Evolutionary conservation across 306 rosid species (phyloP).

Genomic region (Dalbergia cochinchinensis): DNA sequence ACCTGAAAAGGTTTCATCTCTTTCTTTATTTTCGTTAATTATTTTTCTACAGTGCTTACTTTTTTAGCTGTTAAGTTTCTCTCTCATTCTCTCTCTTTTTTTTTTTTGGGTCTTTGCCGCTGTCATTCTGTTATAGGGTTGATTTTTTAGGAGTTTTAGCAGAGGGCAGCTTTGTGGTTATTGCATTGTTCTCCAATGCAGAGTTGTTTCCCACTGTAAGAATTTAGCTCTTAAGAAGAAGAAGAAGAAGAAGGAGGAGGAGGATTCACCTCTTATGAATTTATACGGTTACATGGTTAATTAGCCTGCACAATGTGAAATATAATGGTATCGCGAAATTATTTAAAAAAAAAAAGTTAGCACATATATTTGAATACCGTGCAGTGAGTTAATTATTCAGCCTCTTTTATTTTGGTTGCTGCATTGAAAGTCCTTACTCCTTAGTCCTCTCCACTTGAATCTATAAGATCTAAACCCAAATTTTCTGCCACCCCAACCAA

Average conservation of each 20-base stretch:
- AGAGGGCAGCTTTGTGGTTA: not conserved
- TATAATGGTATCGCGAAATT: not conserved
- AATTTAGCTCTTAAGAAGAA: not conserved
- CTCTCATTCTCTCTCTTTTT: too few relatives aligned
- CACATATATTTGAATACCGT: not conserved
- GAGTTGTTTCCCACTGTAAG: slow-evolving; percentile 1
- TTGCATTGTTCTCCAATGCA: slow-evolving; percentile 1
- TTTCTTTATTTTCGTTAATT: not conserved
- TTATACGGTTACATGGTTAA: not conserved
- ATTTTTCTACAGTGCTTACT: not conserved
- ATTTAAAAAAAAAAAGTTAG: not conserved
- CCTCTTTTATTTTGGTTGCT: not conserved
- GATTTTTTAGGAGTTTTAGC: not conserved
- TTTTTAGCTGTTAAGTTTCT: not conserved
- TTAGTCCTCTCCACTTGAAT: not conserved
- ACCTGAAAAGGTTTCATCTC: slow-evolving; percentile 35
- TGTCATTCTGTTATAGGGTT: not conserved
- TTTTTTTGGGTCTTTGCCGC: slow-evolving; percentile 16
- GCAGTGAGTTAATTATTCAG: slow-evolving; percentile 8
- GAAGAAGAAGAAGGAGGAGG: slow-evolving; percentile 2
- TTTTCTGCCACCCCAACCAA: not conserved
- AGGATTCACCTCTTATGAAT: not conserved
- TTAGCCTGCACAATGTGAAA: slow-evolving; percentile 28
- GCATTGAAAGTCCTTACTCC: not conserved
- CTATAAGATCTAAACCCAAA: not conserved